Base-by-base conservation (phyloP, 2,329 filamentous ascomycete species). In the Colletotrichum sp. region DNA sequence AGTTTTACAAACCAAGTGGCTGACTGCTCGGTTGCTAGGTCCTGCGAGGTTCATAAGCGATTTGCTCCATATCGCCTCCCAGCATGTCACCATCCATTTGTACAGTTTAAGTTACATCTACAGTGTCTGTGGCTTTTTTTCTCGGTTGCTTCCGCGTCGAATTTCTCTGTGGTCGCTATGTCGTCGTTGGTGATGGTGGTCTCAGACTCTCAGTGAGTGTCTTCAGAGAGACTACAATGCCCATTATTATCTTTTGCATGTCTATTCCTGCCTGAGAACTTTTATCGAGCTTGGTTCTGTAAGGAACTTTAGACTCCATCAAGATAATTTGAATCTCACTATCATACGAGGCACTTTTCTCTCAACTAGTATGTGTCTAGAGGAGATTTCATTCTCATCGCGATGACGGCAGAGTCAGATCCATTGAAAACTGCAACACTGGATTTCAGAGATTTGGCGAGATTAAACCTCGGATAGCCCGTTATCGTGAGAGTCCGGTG, bases 221-320 rank as follows among this genome's bases (percentile, higher is more conserved):
- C 44, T 9, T 49, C 4, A 21, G 44, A 21, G 44, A 49, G 0
- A 12, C 6, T n/a, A 12, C 16, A 21, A 21, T 12, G 44, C n/a
- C 44, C 9, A 21, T 49, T 6, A 7, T 26, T 26, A 26, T 26
- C 24, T 26, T 26, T 26, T 26, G 18, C 44, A 49, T 21, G 1
- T n/a, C 18, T n/a, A 10, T 12, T 44, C 5, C 18, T 44, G 9
- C 5, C 39, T 44, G 8, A 2, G 10, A 49, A 13, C 3, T 7
- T 13, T 1, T 21, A n/a, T 44, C 16, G 8, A 3, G 1, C 2
- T 2, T 18, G 16, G 4, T 18, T 16, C 8, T 6, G 5, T n/a
- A 1, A n/a, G 8, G 18, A 44, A 44, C 16, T 10, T 44, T 9
- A 44, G 18, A n/a, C n/a, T 13, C 10, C 18, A 21, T 13, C 10